Percentiles rank a stretch among this genome's conserved stretches.
Evolutionary conservation across 1,139 yeast species (phyloP).

Genomic region (Protomyces macrosporus): DNA sequence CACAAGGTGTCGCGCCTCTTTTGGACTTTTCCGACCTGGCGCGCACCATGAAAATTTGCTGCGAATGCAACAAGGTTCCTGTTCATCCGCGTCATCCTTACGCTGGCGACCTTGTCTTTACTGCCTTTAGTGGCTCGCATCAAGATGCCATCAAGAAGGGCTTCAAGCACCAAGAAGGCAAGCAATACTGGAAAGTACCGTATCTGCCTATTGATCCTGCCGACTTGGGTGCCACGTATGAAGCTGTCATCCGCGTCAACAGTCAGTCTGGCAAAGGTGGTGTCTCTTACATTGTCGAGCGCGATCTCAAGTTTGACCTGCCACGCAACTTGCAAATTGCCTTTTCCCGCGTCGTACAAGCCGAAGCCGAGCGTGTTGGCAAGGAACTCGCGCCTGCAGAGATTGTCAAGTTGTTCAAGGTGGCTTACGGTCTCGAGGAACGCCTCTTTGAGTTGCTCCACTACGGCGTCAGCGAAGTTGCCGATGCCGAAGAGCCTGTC

Average conservation of each 20-base stretch:
- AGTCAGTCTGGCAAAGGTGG: constrained; percentile 99
- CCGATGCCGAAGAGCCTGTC: constrained; percentile 37
- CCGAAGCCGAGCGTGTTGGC: constrained; percentile 72
- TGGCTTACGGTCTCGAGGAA: constrained; percentile 56
- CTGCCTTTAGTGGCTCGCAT: constrained; percentile 95
- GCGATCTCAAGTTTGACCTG: constrained; percentile 80
- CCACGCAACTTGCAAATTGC: constrained; percentile 90
- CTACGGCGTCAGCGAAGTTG: constrained; percentile 37
- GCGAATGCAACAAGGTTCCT: constrained; percentile 91
- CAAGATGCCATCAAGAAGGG: constrained; percentile 99
- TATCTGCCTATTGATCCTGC: constrained; percentile 94
- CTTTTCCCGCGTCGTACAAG: constrained; percentile 78
- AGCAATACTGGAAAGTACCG: constrained; percentile 70
- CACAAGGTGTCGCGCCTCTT: constrained; percentile 84
- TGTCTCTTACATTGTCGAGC: constrained; percentile 92
- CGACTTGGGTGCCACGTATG: constrained; percentile 94
- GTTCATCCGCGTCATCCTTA: constrained; percentile 92
- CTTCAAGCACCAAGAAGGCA: constrained; percentile 56
- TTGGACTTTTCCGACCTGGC: constrained; percentile 82
- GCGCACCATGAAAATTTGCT: constrained; percentile 77
- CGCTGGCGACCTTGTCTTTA: constrained; percentile 92
- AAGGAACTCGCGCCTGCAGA: constrained; percentile 77
- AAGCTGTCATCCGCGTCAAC: constrained; percentile 95
- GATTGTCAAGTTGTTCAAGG: constrained; percentile 67
- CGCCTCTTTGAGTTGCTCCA: constrained; percentile 35